Conservation (phyloP, 371 early-diverging fungal species). For the Lichtheimia ornata region DNA sequence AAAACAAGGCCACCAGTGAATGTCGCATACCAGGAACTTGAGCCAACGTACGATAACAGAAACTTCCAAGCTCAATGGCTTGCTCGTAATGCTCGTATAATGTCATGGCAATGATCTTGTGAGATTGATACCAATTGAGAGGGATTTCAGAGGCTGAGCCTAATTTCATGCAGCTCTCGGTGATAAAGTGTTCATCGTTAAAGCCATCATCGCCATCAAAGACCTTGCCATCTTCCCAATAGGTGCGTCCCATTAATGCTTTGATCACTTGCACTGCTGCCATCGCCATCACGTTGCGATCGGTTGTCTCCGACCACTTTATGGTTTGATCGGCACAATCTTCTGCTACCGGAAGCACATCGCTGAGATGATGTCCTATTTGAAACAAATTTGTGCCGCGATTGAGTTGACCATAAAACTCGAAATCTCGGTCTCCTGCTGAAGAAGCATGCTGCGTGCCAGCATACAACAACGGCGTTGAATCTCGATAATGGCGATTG, state of each 20-base stretch:
- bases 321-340: slow-evolving; percentile 36
- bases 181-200: slow-evolving; percentile 37
- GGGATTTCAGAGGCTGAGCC: slow-evolving; percentile 29
- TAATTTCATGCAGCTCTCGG: slow-evolving; percentile 22
- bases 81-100: slow-evolving; percentile 44
- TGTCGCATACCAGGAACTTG: slow-evolving; percentile 41
- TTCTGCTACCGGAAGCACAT: slow-evolving; percentile 31
- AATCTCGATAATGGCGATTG: slow-evolving; percentile 35
- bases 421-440: slow-evolving; percentile 47
- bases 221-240: slow-evolving; percentile 18
- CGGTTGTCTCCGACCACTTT: slow-evolving; percentile 30
- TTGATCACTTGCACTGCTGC: slow-evolving; percentile 39
- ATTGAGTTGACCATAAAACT: slow-evolving; percentile 14
- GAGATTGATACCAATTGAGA: slow-evolving; percentile 42
- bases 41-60: slow-evolving; percentile 20
- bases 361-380: slow-evolving; percentile 17
- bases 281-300: slow-evolving; percentile 34
- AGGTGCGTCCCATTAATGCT: slow-evolving; percentile 42
- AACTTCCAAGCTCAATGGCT: slow-evolving; percentile 34
- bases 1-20: slow-evolving; percentile 26
- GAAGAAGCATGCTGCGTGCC: slow-evolving; percentile 8
- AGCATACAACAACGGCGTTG: neutral
- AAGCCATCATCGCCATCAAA: slow-evolving; percentile 52
- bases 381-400: too few species aligned
- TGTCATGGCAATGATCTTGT: slow-evolving; percentile 35